Conservation (phyloP, 768 basidiomycete genomes). For the Boletus subcaerulescens region DNA sequence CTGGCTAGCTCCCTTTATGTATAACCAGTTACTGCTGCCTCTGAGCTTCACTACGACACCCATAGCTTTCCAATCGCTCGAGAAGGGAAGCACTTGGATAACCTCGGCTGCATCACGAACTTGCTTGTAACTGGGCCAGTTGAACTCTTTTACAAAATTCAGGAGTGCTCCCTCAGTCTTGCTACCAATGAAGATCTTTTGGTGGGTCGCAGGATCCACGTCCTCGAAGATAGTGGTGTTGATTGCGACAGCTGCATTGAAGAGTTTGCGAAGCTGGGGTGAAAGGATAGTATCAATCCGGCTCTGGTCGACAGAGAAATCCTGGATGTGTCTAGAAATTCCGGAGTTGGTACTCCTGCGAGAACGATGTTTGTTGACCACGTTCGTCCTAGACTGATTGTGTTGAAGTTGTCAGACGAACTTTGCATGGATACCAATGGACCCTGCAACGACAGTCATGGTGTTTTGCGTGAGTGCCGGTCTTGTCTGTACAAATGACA, state of each 20-base stretch:
- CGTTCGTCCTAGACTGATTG: slow-evolving; percentile 70
- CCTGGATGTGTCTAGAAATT: slow-evolving; percentile 46
- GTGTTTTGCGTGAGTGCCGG: slow-evolving; percentile 93
- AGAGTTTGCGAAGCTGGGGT: slow-evolving; percentile 55
- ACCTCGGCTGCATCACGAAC: slow-evolving; percentile 59
- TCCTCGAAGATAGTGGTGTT: slow-evolving; percentile 97
- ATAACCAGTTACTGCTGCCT: slow-evolving; percentile 59
- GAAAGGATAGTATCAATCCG: slow-evolving; percentile 65
- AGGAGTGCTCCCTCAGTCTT: slow-evolving; percentile 96
- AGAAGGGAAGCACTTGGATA: slow-evolving; percentile 91
- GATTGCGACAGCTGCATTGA: slow-evolving; percentile 87
- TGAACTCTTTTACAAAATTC: slow-evolving; percentile 75
- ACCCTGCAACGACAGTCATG: slow-evolving; percentile 97
- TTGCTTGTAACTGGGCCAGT: slow-evolving; percentile 70
- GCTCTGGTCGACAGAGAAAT: slow-evolving; percentile 84
- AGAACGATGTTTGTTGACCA: slow-evolving; percentile 46
- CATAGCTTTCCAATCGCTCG: slow-evolving; percentile 92
- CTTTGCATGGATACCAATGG: slow-evolving; percentile 91
- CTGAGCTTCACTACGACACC: slow-evolving; percentile 72
- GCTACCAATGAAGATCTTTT: slow-evolving; percentile 73
- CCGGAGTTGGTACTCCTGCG: slow-evolving; percentile 30
- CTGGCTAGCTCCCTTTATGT: slow-evolving; percentile 93
- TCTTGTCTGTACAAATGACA: slow-evolving; percentile 94
- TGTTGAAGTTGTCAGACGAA: slow-evolving; percentile 79
- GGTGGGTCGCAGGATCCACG: slow-evolving; percentile 54